Percentiles rank a stretch among this genome's conserved stretches.
phyloP scores from a whole-genome alignment of 352 stramenopile genomes.

The Phytopythium oedochilum region DNA sequence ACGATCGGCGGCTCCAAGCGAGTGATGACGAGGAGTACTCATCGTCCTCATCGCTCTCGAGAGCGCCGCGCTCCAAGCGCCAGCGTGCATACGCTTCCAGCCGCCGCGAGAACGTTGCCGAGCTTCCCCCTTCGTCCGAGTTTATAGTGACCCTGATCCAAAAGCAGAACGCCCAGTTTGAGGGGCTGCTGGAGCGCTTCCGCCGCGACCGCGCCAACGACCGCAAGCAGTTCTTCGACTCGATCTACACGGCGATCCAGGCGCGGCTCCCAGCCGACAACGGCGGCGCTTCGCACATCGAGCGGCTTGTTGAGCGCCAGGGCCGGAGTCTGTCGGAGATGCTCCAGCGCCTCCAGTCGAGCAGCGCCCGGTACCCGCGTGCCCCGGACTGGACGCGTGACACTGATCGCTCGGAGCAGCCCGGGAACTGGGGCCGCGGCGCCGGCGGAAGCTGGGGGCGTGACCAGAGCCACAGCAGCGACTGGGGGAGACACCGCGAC shows the following conservation, averaged over 20 bases:
- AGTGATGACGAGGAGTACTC: neutral
- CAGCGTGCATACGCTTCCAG: neutral
- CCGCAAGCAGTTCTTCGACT: slow-evolving; percentile 30
- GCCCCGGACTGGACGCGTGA: neutral
- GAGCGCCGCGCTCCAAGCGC: neutral
- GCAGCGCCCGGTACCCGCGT: neutral
- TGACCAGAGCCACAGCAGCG: neutral
- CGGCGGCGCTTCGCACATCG: slow-evolving; percentile 26
- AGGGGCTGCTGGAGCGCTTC: slow-evolving; percentile 31
- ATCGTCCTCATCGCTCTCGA: neutral
- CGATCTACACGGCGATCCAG: slow-evolving; percentile 28
- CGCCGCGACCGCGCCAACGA: slow-evolving; percentile 27
- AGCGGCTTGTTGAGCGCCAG: slow-evolving; percentile 28
- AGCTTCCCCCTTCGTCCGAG: slow-evolving; percentile 15
- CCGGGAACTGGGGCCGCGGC: neutral
- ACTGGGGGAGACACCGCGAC: neutral
- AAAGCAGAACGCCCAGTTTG: slow-evolving; percentile 24
- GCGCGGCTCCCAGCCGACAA: slow-evolving; percentile 26
- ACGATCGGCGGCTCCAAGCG: neutral
- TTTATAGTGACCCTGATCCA: slow-evolving; percentile 34
- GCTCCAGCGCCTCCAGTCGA: slow-evolving; percentile 25
- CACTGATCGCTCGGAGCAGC: neutral
- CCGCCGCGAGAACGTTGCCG: neutral
- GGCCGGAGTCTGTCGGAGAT: slow-evolving; percentile 27
- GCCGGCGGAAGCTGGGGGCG: neutral